A percentile compares a stretch with the other conserved stretches of the same genome.
Evolutionary conservation across 1,284 basidiomycete species (phyloP).

Genomic region (Trichosporon sp.): DNA sequence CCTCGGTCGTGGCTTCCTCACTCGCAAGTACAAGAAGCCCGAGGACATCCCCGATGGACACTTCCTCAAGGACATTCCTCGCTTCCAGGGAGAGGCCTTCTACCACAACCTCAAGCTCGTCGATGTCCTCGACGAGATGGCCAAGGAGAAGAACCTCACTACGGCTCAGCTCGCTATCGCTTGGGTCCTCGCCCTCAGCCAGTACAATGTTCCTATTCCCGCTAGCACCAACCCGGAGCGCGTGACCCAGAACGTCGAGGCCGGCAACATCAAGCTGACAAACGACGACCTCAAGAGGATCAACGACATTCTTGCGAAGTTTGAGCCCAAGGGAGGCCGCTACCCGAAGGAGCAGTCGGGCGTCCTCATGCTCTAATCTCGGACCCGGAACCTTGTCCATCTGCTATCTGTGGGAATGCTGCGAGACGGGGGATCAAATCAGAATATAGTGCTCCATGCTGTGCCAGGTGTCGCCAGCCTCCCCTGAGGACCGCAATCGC

Average conservation of each 20-base stretch:
- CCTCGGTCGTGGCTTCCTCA: slow-evolving; percentile 58
- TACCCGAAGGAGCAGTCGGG: slow-evolving; percentile 22
- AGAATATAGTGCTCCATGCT: background rate
- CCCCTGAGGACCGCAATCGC: too few relatives aligned
- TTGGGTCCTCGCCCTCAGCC: slow-evolving; percentile 55
- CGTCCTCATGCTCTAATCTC: slow-evolving; percentile 15
- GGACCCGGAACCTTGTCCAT: background rate
- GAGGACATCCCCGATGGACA: slow-evolving; percentile 54
- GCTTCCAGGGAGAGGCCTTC: slow-evolving; percentile 52
- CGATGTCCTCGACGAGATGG: slow-evolving; percentile 50
- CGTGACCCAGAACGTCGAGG: slow-evolving; percentile 52
- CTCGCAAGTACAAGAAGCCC: slow-evolving; percentile 52
- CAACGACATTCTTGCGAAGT: slow-evolving; percentile 44
- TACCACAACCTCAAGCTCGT: slow-evolving; percentile 57
- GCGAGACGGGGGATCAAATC: background rate
- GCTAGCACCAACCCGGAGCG: slow-evolving; percentile 53
- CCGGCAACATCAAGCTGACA: slow-evolving; percentile 50
- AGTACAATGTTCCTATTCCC: slow-evolving; percentile 56
- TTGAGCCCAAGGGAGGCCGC: slow-evolving; percentile 31
- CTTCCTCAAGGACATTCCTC: slow-evolving; percentile 27
- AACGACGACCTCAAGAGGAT: slow-evolving; percentile 45
- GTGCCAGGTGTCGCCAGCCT: too few relatives aligned
- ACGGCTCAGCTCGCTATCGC: slow-evolving; percentile 59
- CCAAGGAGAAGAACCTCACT: slow-evolving; percentile 53
- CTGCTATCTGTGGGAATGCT: background rate